Percentiles rank a stretch among this genome's conserved stretches.
Conservation (phyloP, 306 rosid genomes). For the Adenanthera pavonina region DNA sequence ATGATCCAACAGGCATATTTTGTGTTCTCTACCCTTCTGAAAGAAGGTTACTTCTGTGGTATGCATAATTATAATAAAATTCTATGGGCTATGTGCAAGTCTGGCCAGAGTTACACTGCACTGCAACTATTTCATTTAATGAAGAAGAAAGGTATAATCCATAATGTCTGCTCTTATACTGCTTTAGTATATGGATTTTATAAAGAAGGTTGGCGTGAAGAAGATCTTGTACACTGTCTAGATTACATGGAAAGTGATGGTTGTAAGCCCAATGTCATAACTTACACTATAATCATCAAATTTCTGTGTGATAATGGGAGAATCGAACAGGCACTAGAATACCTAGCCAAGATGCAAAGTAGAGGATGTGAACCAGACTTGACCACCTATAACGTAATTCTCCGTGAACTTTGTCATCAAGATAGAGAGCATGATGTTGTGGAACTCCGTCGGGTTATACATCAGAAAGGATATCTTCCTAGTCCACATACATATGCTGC, state of each 20-base stretch:
- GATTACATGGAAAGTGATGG: slow-evolving; percentile 52
- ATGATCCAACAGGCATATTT: slow-evolving; percentile 41
- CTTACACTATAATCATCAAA: slow-evolving; percentile 55
- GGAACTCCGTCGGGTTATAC: slow-evolving; percentile 39
- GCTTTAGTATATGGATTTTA: slow-evolving; percentile 56
- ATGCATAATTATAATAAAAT: slow-evolving; percentile 45
- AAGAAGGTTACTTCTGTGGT: slow-evolving; percentile 31
- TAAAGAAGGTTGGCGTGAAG: slow-evolving; percentile 46
- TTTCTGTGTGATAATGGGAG: slow-evolving; percentile 51
- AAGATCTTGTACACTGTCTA: slow-evolving; percentile 42
- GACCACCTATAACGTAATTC: slow-evolving; percentile 52
- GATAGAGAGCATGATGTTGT: slow-evolving; percentile 40
- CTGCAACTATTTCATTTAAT: slow-evolving; percentile 46
- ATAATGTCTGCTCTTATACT: slow-evolving; percentile 51
- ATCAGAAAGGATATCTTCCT: slow-evolving; percentile 49
- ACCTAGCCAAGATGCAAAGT: slow-evolving; percentile 44
- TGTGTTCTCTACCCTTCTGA: slow-evolving; percentile 33
- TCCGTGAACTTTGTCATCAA: slow-evolving; percentile 54
- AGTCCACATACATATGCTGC: slow-evolving; percentile 53
- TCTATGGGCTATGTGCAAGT: slow-evolving; percentile 54
- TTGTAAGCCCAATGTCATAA: slow-evolving; percentile 47
- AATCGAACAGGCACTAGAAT: slow-evolving; percentile 46
- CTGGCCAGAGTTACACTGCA: slow-evolving; percentile 45
- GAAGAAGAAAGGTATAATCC: slow-evolving; percentile 52
- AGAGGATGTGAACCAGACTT: slow-evolving; percentile 57